Conservation (phyloP, 2,329 filamentous ascomycete genomes). For the Aspergillus ibericus region DNA sequence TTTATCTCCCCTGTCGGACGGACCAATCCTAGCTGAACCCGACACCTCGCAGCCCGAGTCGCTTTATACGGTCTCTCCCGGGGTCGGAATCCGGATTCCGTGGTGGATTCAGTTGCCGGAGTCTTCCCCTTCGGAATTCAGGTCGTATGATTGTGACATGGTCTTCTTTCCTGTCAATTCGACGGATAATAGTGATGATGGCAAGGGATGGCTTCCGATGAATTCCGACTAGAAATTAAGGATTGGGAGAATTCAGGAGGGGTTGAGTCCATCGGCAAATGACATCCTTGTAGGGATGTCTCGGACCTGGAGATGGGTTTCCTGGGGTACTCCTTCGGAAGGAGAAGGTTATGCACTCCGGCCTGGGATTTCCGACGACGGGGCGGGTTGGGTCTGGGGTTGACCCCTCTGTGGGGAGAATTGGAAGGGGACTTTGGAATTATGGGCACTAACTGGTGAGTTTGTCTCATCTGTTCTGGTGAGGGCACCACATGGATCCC, state of each 20-base stretch:
- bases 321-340: background rate
- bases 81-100: background rate
- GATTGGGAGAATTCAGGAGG: too few species aligned
- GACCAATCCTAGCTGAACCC: background rate
- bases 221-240: background rate
- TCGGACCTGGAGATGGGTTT: background rate
- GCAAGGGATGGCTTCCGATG: background rate
- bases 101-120: background rate
- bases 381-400: background rate
- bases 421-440: background rate
- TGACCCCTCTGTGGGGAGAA: background rate
- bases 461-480: too few species aligned
- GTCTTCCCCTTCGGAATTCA: background rate
- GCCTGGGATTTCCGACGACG: background rate
- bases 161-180: background rate
- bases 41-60: background rate
- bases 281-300: background rate
- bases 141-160: background rate
- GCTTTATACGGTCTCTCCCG: background rate
- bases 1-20: background rate
- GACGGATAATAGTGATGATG: background rate
- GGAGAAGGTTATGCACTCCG: background rate
- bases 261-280: background rate
- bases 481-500: too few species aligned
- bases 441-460: too few species aligned